These are phyloP conservation scores for Mycena belliarum DNA, from an alignment of 768 basidiomycete species.

Conservation along the genomic window DNA sequence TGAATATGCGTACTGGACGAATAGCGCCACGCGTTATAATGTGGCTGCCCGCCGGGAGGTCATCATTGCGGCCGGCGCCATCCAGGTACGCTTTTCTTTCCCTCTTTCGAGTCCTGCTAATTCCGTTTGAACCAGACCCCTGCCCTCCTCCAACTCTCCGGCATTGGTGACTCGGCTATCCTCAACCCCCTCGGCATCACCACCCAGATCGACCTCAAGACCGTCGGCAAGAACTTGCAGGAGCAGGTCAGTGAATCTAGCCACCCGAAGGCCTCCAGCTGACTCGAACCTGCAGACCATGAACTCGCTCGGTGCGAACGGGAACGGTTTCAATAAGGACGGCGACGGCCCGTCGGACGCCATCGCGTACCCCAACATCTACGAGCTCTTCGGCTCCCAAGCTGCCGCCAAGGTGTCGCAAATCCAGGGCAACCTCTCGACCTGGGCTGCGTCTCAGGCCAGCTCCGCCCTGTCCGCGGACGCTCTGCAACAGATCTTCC, in stretches of 20 bases:
- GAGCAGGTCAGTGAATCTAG: slow-evolving; percentile 35
- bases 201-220: slow-evolving; percentile 46
- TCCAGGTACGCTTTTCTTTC: slow-evolving; percentile 33
- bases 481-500: slow-evolving; percentile 44
- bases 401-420: slow-evolving; percentile 34
- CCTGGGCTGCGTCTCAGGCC: slow-evolving; percentile 48
- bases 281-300: slow-evolving; percentile 29
- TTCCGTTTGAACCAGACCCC: slow-evolving; percentile 35
- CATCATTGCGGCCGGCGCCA: slow-evolving; percentile 55
- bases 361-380: slow-evolving; percentile 54
- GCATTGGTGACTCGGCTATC: slow-evolving; percentile 51
- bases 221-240: slow-evolving; percentile 59
- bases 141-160: slow-evolving; percentile 53
- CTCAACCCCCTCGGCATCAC: slow-evolving; percentile 49
- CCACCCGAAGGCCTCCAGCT: not conserved
- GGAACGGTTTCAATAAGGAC: slow-evolving; percentile 41
- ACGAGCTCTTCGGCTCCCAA: slow-evolving; percentile 43
- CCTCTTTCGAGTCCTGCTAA: not conserved
- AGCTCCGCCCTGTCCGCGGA: slow-evolving; percentile 37
- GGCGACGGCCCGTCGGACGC: slow-evolving; percentile 48
- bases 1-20: slow-evolving; percentile 42
- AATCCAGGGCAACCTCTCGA: slow-evolving; percentile 38
- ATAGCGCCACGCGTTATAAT: slow-evolving; percentile 37
- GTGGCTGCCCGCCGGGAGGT: slow-evolving; percentile 50
- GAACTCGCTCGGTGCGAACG: slow-evolving; percentile 40